These are phyloP conservation scores for Teunomyces panamensis DNA, from an alignment of 805 yeast genomes.

Conservation along the genomic window DNA sequence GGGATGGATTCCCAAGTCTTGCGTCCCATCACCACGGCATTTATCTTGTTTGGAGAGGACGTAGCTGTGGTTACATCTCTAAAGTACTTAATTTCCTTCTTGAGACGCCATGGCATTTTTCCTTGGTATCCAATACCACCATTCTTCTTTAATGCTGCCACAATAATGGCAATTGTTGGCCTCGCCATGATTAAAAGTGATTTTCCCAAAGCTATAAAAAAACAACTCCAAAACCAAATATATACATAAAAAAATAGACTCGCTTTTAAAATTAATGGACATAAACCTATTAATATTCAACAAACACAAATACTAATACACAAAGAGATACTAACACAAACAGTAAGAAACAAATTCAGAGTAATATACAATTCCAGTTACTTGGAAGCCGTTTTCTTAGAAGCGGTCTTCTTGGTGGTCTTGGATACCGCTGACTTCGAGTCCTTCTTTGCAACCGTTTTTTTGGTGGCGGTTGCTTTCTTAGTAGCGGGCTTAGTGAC, in stretches of 20 bases:
- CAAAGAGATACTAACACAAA: conserved; percentile 2
- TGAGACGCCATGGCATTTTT: conserved; percentile 81
- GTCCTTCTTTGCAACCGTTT: conserved; percentile 1
- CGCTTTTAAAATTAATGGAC: too few species aligned
- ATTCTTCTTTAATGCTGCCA: conserved; percentile 80
- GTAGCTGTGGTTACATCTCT: conserved; percentile 61
- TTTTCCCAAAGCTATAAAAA: neutral
- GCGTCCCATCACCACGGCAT: conserved; percentile 94
- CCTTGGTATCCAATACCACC: conserved; percentile 86
- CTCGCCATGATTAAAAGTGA: neutral
- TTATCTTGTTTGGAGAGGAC: conserved; percentile 30
- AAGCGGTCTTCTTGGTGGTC: conserved; percentile 24
- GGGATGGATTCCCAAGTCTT: conserved; percentile 97
- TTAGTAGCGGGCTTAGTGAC: conserved; percentile 11
- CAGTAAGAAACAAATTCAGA: neutral
- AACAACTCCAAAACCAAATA: too few species aligned
- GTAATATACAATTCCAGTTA: conserved; percentile 7
- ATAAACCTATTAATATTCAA: neutral
- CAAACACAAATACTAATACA: conserved; percentile 3
- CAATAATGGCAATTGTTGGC: conserved; percentile 49
- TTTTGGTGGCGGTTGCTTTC: conserved; percentile 2
- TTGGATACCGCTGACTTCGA: conserved; percentile 17
- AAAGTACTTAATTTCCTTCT: conserved; percentile 84
- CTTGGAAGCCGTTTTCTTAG: conserved; percentile 14
- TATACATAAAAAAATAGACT: too few species aligned